These are phyloP conservation scores for Ogataea minuta DNA, from an alignment of 805 yeast genomes.

Conservation along the genomic window DNA sequence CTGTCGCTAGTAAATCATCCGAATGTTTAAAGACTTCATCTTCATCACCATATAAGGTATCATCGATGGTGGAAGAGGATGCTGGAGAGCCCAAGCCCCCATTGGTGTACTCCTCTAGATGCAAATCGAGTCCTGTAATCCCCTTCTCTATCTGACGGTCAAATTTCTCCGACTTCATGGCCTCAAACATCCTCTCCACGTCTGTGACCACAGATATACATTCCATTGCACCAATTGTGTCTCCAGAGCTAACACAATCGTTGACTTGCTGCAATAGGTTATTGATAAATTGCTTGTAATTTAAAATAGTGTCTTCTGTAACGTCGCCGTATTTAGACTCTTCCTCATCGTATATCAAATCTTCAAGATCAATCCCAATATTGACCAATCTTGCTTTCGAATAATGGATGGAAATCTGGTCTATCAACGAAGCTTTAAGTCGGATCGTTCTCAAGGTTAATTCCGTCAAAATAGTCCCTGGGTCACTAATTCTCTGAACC, in stretches of 20 bases:
- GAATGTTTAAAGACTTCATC: slow-evolving; percentile 10
- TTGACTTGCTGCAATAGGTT: slow-evolving; percentile 58
- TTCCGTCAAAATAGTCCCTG: slow-evolving; percentile 49
- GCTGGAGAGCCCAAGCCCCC: slow-evolving; percentile 8
- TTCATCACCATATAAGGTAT: slow-evolving; percentile 15
- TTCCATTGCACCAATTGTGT: slow-evolving; percentile 59
- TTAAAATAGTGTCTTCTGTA: slow-evolving; percentile 42
- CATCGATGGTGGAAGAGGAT: slow-evolving; percentile 14
- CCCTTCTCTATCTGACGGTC: slow-evolving; percentile 13
- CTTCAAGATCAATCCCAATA: slow-evolving; percentile 61
- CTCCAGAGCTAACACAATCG: slow-evolving; percentile 49
- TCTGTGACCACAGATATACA: slow-evolving; percentile 66
- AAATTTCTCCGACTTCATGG: slow-evolving; percentile 36
- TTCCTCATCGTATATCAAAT: slow-evolving; percentile 32
- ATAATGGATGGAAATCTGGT: slow-evolving; percentile 55
- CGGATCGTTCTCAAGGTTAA: slow-evolving; percentile 45
- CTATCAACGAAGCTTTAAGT: slow-evolving; percentile 49
- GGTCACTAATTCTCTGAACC: slow-evolving; percentile 49
- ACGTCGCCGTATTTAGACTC: slow-evolving; percentile 20
- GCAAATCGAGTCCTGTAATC: neutral
- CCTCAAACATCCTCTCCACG: slow-evolving; percentile 72
- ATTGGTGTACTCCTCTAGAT: slow-evolving; percentile 5
- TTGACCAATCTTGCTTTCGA: slow-evolving; percentile 63
- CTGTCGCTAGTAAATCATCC: slow-evolving; percentile 9
- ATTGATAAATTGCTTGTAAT: slow-evolving; percentile 60